phyloP scores from a whole-genome alignment of 306 rosid species.

The Lathyrus oleraceus region DNA sequence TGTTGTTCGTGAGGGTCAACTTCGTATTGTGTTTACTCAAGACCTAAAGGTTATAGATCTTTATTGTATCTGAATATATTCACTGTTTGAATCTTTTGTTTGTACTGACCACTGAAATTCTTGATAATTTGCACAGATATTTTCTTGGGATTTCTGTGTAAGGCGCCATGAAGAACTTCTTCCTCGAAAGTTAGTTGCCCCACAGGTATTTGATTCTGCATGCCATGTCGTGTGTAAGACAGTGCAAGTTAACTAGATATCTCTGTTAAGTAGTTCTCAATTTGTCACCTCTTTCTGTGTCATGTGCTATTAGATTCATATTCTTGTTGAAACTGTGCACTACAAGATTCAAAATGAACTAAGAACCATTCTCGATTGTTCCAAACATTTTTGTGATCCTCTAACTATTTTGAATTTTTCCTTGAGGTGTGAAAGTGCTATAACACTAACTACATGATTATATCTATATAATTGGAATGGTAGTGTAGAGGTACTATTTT shows the following conservation, averaged over 20 bases:
- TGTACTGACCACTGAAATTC: conserved; percentile 4
- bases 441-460: background rate
- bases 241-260: background rate
- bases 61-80: background rate
- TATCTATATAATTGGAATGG: background rate
- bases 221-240: background rate
- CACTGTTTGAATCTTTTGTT: conserved; percentile 12
- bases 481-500: conserved; percentile 1
- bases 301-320: background rate
- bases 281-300: background rate
- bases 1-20: conserved; percentile 97
- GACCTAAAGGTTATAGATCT: conserved; percentile 69
- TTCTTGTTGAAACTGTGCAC: background rate
- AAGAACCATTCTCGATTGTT: background rate
- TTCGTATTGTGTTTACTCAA: conserved; percentile 79
- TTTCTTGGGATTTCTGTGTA: conserved; percentile 96
- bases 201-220: conserved; percentile 75
- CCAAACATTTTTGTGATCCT: background rate
- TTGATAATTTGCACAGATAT: conserved; percentile 56
- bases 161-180: conserved; percentile 96
- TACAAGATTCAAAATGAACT: background rate
- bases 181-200: conserved; percentile 90
- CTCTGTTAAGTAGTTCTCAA: background rate
- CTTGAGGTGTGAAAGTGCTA: background rate
- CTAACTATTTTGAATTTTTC: background rate